Evolutionary conservation across 768 basidiomycete species (phyloP).

Genomic region (Boletus subparvulus): DNA sequence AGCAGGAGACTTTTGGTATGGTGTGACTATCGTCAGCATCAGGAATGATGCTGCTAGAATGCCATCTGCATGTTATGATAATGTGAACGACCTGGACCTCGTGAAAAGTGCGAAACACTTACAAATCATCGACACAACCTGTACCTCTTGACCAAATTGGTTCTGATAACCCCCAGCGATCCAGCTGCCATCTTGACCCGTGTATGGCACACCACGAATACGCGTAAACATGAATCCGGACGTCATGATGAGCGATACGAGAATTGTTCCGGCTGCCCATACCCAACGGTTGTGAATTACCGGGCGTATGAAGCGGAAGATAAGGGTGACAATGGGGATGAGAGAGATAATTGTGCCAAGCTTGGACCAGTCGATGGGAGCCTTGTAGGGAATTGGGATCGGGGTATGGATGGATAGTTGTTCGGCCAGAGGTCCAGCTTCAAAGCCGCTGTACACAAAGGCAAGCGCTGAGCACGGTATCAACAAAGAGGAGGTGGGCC

Average conservation of each 20-base stretch:
- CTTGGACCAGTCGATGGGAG: slow-evolving; percentile 73
- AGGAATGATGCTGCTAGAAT: slow-evolving; percentile 74
- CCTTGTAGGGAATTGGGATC: slow-evolving; percentile 74
- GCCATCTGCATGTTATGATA: slow-evolving; percentile 59
- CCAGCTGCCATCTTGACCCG: slow-evolving; percentile 65
- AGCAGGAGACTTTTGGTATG: slow-evolving; percentile 65
- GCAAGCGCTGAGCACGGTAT: background rate
- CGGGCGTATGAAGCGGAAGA: slow-evolving; percentile 61
- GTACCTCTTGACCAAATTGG: slow-evolving; percentile 91
- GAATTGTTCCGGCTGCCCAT: slow-evolving; percentile 66
- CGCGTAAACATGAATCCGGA: slow-evolving; percentile 96
- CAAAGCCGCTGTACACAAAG: slow-evolving; percentile 67
- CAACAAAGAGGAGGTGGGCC: slow-evolving; percentile 16
- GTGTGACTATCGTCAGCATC: slow-evolving; percentile 79
- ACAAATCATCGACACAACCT: slow-evolving; percentile 86
- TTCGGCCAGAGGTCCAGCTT: slow-evolving; percentile 71
- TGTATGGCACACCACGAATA: slow-evolving; percentile 79
- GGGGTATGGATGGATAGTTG: slow-evolving; percentile 76
- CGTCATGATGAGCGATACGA: slow-evolving; percentile 79
- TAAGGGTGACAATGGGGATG: slow-evolving; percentile 46
- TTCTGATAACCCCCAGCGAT: slow-evolving; percentile 87
- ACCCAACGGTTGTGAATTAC: slow-evolving; percentile 71
- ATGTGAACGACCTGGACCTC: background rate
- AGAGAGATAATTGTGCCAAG: slow-evolving; percentile 48
- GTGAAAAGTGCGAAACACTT: slow-evolving; percentile 34